Percentiles rank a stretch among this genome's conserved stretches.
phyloP scores from a whole-genome alignment of 257 asterid genomes.

The Forsythia suspensa region DNA sequence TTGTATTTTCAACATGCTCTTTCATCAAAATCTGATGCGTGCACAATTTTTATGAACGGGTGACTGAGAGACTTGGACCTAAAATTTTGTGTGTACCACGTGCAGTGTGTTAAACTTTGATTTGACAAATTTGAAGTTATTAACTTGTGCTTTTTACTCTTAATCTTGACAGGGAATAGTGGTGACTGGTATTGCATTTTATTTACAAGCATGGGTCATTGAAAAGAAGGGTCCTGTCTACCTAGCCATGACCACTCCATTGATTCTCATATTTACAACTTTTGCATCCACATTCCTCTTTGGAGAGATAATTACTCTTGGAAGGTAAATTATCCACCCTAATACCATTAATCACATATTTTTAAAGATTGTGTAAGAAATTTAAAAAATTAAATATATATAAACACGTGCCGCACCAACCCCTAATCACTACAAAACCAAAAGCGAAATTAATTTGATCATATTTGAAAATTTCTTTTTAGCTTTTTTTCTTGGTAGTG shows the following conservation, averaged over 20 bases:
- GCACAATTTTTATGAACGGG: not conserved
- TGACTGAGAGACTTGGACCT: too few relatives aligned
- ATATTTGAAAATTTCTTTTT: too few relatives aligned
- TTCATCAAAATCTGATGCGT: not conserved
- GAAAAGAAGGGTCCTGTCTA: conserved; percentile 90
- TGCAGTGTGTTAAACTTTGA: too few relatives aligned
- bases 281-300: conserved; percentile 54
- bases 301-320: conserved; percentile 63
- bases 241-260: conserved; percentile 72
- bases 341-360: not conserved
- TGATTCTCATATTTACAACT: conserved; percentile 57
- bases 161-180: conserved; percentile 55
- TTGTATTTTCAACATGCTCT: not conserved
- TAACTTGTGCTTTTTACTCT: too few relatives aligned
- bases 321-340: conserved; percentile 50
- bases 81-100: too few relatives aligned
- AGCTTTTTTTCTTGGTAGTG: too few relatives aligned
- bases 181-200: conserved; percentile 78
- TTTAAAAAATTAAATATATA: too few relatives aligned
- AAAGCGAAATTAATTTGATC: too few relatives aligned
- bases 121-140: too few relatives aligned
- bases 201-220: conserved; percentile 82
- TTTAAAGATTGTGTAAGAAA: too few relatives aligned
- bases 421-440: too few relatives aligned
- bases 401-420: too few relatives aligned